phyloP scores from a whole-genome alignment of 2,329 filamentous ascomycete species.

The Fulvia fulva region DNA sequence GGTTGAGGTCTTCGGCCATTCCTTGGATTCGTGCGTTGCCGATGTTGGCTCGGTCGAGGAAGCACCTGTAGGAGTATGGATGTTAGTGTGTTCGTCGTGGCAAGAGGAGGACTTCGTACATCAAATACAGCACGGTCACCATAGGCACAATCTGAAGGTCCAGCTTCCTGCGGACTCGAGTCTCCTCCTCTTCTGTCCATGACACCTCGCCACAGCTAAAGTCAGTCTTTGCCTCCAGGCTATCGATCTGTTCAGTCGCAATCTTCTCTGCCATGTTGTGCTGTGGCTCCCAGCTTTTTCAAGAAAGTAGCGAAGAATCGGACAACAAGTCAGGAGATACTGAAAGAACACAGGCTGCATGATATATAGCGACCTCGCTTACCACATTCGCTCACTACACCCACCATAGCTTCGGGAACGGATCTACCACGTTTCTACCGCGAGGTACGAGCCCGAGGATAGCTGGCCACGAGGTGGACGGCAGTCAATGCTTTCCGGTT shows the following conservation, averaged over 20 bases:
- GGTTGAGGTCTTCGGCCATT: constrained; percentile 45
- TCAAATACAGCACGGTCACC: constrained; percentile 56
- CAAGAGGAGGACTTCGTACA: too few species aligned
- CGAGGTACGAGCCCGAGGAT: not conserved
- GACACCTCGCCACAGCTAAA: constrained; percentile 8
- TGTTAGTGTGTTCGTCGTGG: constrained; percentile 5
- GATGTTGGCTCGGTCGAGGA: constrained; percentile 52
- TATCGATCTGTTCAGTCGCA: not conserved
- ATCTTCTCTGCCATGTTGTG: constrained; percentile 12
- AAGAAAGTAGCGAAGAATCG: not conserved
- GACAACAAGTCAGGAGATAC: not conserved
- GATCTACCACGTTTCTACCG: constrained; percentile 3
- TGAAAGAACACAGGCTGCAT: not conserved
- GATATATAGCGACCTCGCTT: not conserved
- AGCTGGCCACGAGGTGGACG: not conserved
- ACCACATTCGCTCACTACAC: not conserved
- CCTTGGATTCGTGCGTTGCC: constrained; percentile 30
- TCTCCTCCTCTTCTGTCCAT: constrained; percentile 30
- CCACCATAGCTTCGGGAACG: not conserved
- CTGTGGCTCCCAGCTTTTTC: not conserved
- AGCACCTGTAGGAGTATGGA: constrained; percentile 37
- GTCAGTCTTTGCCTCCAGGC: constrained; percentile 5
- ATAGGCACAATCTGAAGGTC: constrained; percentile 57
- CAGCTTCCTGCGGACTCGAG: constrained; percentile 51
- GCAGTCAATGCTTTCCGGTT: constrained; percentile 1